Conservation (phyloP, 441 rosid genomes). For the Pelargonium cotyledonis region DNA sequence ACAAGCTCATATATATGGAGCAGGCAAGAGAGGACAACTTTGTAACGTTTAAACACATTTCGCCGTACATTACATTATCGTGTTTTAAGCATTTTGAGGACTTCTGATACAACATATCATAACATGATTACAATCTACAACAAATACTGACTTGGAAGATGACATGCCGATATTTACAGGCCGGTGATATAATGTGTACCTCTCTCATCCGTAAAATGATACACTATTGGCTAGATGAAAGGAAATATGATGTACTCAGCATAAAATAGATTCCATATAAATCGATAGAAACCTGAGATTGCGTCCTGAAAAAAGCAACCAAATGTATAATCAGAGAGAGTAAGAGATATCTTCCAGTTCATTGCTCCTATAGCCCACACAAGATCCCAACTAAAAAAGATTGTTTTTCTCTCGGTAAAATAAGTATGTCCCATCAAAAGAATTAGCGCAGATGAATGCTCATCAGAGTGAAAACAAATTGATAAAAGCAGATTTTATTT, state of each 20-base stretch:
- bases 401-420: too few relatives aligned
- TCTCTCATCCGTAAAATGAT: background rate
- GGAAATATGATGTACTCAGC: constrained; percentile 82
- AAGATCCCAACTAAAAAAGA: too few relatives aligned
- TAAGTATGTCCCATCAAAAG: too few relatives aligned
- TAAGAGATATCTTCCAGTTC: background rate
- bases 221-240: constrained; percentile 39
- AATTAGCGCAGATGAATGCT: too few relatives aligned
- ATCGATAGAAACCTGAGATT: constrained; percentile 64
- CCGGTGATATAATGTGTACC: constrained; percentile 9
- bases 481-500: too few relatives aligned
- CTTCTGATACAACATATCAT: constrained; percentile 7
- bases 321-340: constrained; percentile 11
- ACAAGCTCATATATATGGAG: too few relatives aligned
- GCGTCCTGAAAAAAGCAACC: constrained; percentile 60
- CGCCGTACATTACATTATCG: background rate
- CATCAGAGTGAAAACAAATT: too few relatives aligned
- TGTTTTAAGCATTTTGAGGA: constrained; percentile 3
- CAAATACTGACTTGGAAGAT: constrained; percentile 2
- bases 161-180: constrained; percentile 16
- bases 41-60: background rate
- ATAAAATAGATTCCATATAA: constrained; percentile 91
- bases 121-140: background rate
- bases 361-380: too few relatives aligned
- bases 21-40: background rate